phyloP scores from a whole-genome alignment of 768 basidiomycete genomes.

The Hemileccinum impolitum region DNA sequence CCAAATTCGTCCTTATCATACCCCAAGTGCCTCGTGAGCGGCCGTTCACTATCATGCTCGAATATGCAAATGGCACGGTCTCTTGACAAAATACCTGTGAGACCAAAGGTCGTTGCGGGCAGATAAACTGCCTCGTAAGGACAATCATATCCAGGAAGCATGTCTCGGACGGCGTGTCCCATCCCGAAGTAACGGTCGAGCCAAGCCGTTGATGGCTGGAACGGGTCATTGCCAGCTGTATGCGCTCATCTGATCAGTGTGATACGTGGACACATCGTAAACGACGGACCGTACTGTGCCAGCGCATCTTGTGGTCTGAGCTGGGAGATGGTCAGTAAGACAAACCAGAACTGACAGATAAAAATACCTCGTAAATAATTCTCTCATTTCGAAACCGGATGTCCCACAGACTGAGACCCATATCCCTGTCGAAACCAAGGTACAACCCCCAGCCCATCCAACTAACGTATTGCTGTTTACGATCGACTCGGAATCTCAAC shows the following conservation, averaged over 20 bases:
- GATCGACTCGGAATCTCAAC: conserved; percentile 53
- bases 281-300: conserved; percentile 49
- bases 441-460: conserved; percentile 70
- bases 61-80: conserved; percentile 63
- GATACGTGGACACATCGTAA: background rate
- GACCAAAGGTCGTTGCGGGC: conserved; percentile 53
- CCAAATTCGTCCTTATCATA: conserved; percentile 54
- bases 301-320: conserved; percentile 61
- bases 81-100: conserved; percentile 40
- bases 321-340: conserved; percentile 23
- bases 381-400: conserved; percentile 54
- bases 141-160: conserved; percentile 68
- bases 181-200: conserved; percentile 64
- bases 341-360: too few species aligned
- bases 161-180: conserved; percentile 52
- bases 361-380: conserved; percentile 55
- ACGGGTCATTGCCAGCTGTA: conserved; percentile 57
- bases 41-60: conserved; percentile 56
- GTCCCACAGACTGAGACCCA: conserved; percentile 63
- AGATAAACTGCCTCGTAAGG: conserved; percentile 58
- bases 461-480: conserved; percentile 48
- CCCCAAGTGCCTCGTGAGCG: conserved; percentile 57
- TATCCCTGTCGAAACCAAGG: conserved; percentile 62
- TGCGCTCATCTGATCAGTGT: background rate
- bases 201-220: conserved; percentile 59